These are phyloP conservation scores for Oxytropis ochrocephala DNA, from an alignment of 306 rosid species.

Conservation along the genomic window DNA sequence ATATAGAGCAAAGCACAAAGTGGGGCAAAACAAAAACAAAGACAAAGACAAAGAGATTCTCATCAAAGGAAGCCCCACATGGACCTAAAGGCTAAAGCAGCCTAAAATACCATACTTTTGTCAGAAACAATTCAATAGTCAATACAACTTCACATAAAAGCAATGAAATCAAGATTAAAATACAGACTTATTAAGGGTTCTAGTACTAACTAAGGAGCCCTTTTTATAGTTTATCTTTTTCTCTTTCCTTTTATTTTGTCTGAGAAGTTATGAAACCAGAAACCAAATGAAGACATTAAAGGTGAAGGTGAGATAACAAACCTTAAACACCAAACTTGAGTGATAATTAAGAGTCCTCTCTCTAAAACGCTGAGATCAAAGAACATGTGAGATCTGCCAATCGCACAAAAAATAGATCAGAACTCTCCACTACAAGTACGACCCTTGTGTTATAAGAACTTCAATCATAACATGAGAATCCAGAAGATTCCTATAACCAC, in stretches of 20 bases:
- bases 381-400: constrained; percentile 15
- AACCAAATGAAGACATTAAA: constrained; percentile 4
- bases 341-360: constrained; percentile 11
- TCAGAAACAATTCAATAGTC: constrained; percentile 31
- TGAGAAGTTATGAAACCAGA: neutral
- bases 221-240: neutral
- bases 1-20: constrained; percentile 64
- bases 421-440: neutral
- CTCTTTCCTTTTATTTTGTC: neutral
- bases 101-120: constrained; percentile 51
- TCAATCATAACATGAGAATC: neutral
- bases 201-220: too few species aligned
- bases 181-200: neutral
- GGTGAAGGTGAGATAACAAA: constrained; percentile 8
- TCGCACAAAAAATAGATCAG: constrained; percentile 26
- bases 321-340: constrained; percentile 29
- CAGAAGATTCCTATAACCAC: neutral
- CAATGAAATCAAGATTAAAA: constrained; percentile 15
- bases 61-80: constrained; percentile 46
- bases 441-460: constrained; percentile 4
- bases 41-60: constrained; percentile 49
- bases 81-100: constrained; percentile 71
- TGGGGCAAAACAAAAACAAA: neutral
- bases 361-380: constrained; percentile 15
- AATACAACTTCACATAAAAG: constrained; percentile 15